Conservation (phyloP, 164 flowering plant genomes). For the Dillenia turbinata region DNA sequence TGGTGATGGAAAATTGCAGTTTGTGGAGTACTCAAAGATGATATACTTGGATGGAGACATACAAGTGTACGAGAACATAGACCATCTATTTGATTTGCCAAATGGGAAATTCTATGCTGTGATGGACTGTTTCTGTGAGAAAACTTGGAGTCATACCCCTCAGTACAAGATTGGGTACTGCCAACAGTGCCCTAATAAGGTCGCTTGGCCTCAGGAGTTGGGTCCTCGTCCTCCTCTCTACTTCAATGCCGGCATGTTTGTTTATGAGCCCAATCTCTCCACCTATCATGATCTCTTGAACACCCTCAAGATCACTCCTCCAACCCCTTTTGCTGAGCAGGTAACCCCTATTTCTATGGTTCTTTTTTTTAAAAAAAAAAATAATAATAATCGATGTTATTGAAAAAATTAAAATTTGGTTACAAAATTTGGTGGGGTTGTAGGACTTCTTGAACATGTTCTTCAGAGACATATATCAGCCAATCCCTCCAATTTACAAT, state of each 20-base stretch:
- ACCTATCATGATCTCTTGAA: conserved; percentile 35
- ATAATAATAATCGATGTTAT: too few relatives aligned
- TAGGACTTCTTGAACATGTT: conserved; percentile 57
- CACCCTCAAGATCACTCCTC: conserved; percentile 33
- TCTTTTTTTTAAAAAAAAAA: too few relatives aligned
- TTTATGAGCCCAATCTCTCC: conserved; percentile 36
- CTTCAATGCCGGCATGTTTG: conserved; percentile 13
- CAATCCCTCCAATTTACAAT: conserved; percentile 47
- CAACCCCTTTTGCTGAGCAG: conserved; percentile 7
- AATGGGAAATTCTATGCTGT: conserved; percentile 24
- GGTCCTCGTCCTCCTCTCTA: conserved; percentile 47
- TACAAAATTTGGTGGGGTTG: conserved; percentile 6
- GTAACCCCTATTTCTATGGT: too few relatives aligned
- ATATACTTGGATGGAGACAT: conserved; percentile 62
- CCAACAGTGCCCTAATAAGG: conserved; percentile 46
- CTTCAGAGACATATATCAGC: conserved; percentile 44
- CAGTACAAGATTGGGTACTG: conserved; percentile 48
- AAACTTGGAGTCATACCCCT: conserved; percentile 38
- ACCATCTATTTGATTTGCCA: conserved; percentile 43
- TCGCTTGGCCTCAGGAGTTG: conserved; percentile 39
- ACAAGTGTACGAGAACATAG: conserved; percentile 15
- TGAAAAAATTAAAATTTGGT: too few relatives aligned
- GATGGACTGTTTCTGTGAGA: conserved; percentile 33
- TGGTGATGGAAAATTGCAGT: conserved; percentile 20
- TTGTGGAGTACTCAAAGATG: conserved; percentile 65